Evolutionary conservation across 345 rosid species (phyloP), one percentile per base, ranked within the genome.

Genomic region (Erysimum cheiranthoides): DNA sequence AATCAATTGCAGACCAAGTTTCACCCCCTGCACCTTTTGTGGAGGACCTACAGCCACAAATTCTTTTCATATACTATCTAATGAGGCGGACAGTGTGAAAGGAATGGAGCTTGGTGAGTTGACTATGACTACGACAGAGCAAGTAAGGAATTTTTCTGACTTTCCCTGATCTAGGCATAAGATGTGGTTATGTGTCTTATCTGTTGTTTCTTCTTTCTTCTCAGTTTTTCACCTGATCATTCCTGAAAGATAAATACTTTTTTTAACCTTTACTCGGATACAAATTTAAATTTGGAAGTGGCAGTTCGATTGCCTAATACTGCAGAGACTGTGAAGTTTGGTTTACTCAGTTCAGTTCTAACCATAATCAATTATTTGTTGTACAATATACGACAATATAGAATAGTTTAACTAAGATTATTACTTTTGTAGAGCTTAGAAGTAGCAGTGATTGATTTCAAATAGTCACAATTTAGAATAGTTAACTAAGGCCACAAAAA

Each of bases 21-120:
- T 86, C 36, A 53, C 65, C 10, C 82, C 78, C 61, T 88, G 95
- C 71, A 81, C 80, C 83, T 61, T 78, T 32, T 89, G 92, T 78
- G 84, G 89, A 68, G 86, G 77, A 73, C 43, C 78, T 66, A 72
- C 89, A 75, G 31, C 80, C 60, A 72, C 90, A 68, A 78, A 65
- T 78, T 83, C 95, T 50, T 94, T 92, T 78, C 85, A 87, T 69
- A 82, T 84, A 57, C 90, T 92, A 51, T 38, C 87, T 7, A 66
- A 66, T 58, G 85, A 87, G 65, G 54, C 73, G 11, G 89, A 82
- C n/a, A 79, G 70, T 80, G 73, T 65, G 42, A 75, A 75, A 45
- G 75, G 82, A 73, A 60, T 71, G 65, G 70, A 73, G 47, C 62
- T 74, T 77, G 77, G 83, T 66, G 89, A 79, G 46, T 64, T 82